Conservation (phyloP, 78 protist species). For the Dictyostelium purpureum region DNA sequence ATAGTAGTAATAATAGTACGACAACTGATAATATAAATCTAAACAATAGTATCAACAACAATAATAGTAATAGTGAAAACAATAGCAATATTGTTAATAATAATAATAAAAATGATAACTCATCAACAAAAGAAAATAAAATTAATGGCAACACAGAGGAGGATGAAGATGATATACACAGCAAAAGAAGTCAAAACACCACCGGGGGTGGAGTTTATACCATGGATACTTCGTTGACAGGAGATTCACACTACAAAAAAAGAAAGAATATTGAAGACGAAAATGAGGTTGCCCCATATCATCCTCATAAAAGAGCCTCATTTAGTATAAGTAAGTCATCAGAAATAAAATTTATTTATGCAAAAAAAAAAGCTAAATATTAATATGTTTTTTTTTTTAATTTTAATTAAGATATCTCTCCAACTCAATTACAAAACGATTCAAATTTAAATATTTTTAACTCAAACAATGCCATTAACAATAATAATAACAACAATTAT, state of each 20-base stretch:
- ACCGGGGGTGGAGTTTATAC: neutral
- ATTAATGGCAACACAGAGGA: neutral
- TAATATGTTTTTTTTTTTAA: neutral
- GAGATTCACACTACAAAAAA: neutral
- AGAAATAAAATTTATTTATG: too few species aligned
- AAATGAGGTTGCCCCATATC: neutral
- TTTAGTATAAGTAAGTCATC: slow-evolving; percentile 18
- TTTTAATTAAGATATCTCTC: slow-evolving; percentile 2
- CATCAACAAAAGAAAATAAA: neutral
- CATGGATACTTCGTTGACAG: slow-evolving; percentile 16
- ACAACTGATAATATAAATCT: neutral
- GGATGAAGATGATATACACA: slow-evolving; percentile 19
- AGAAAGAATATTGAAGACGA: slow-evolving; percentile 1
- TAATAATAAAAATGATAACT: neutral
- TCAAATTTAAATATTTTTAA: neutral
- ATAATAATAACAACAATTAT: neutral
- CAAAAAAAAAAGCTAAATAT: neutral
- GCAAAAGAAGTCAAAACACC: neutral
- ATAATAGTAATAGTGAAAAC: neutral
- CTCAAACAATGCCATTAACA: neutral
- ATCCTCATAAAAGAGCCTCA: slow-evolving; percentile 13
- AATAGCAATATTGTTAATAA: neutral
- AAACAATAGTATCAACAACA: neutral
- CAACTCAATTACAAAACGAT: slow-evolving; percentile 12
- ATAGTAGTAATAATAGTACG: slow-evolving; percentile 4